Evolutionary conservation across 176 grass and related monocot species (phyloP).

Genomic region (Cymbopogon citratus): DNA sequence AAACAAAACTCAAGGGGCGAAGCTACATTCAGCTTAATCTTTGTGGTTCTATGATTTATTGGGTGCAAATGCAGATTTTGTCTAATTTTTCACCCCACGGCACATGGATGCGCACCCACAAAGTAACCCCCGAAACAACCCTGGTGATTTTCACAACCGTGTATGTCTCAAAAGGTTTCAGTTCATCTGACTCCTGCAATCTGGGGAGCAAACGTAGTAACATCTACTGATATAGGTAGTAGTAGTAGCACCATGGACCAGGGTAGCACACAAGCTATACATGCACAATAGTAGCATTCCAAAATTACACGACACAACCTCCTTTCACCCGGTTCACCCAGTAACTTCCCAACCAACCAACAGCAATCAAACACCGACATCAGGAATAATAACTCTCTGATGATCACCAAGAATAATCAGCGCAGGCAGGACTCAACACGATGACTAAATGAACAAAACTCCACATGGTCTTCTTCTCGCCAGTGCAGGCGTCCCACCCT

Average conservation of each 20-base stretch:
- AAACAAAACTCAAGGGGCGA: too few species aligned
- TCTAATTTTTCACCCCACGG: too few species aligned
- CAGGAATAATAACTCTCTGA: background rate
- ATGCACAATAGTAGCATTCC: conserved; percentile 41
- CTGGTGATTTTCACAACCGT: too few species aligned
- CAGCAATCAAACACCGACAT: conserved; percentile 35
- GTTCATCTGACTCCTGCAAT: background rate
- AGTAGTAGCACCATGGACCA: background rate
- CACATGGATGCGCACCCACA: too few species aligned
- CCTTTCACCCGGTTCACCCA: background rate
- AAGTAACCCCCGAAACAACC: too few species aligned
- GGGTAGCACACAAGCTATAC: conserved; percentile 47
- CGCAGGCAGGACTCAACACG: conserved; percentile 1
- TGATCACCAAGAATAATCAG: conserved; percentile 25
- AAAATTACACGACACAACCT: conserved; percentile 33
- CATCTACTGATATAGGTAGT: conserved; percentile 18
- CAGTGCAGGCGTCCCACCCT: background rate
- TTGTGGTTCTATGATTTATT: too few species aligned
- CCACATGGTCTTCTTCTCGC: background rate
- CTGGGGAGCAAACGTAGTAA: conserved; percentile 6
- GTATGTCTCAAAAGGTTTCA: background rate
- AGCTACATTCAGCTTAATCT: too few species aligned
- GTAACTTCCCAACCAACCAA: conserved; percentile 27
- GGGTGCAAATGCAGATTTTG: too few species aligned
- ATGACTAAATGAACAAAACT: conserved; percentile 30